Conservation (phyloP, 164 flowering plant species). For the Vitis amurensis region DNA sequence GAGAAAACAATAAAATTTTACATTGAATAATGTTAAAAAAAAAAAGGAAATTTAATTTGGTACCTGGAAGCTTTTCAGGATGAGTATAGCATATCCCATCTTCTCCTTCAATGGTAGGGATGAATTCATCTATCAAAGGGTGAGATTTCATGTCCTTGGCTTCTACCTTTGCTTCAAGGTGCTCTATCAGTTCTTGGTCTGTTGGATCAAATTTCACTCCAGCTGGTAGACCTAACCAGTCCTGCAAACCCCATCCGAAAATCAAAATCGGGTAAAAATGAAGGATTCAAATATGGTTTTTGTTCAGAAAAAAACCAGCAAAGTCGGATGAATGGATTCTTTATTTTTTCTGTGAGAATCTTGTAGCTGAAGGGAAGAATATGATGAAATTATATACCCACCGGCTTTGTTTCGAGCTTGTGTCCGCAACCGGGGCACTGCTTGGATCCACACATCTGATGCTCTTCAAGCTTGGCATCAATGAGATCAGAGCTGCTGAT, state of each 20-base stretch:
- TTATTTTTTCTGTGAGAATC: slow-evolving; percentile 20
- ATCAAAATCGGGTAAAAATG: neutral
- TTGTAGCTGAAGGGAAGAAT: slow-evolving; percentile 35
- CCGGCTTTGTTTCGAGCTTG: slow-evolving; percentile 84
- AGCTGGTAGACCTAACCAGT: slow-evolving; percentile 94
- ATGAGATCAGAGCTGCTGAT: slow-evolving; percentile 80
- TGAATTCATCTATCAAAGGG: slow-evolving; percentile 90
- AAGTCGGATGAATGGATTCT: neutral
- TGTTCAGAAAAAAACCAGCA: neutral
- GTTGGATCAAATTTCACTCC: slow-evolving; percentile 92
- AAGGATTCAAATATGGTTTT: neutral
- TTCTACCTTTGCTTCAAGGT: slow-evolving; percentile 83
- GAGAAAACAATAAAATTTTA: slow-evolving; percentile 14
- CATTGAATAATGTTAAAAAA: neutral
- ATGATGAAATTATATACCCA: slow-evolving; percentile 22
- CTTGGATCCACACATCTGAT: slow-evolving; percentile 82
- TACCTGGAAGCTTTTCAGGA: slow-evolving; percentile 94
- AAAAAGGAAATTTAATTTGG: neutral
- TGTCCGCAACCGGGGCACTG: slow-evolving; percentile 96
- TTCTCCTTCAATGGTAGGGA: slow-evolving; percentile 92
- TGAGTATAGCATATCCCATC: slow-evolving; percentile 97
- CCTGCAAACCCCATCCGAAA: slow-evolving; percentile 41
- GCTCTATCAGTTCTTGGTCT: slow-evolving; percentile 92
- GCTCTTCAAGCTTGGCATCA: slow-evolving; percentile 93
- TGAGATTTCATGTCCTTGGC: slow-evolving; percentile 70